Base-by-base conservation (phyloP, 345 rosid species). In the Bretschneidera sinensis region DNA sequence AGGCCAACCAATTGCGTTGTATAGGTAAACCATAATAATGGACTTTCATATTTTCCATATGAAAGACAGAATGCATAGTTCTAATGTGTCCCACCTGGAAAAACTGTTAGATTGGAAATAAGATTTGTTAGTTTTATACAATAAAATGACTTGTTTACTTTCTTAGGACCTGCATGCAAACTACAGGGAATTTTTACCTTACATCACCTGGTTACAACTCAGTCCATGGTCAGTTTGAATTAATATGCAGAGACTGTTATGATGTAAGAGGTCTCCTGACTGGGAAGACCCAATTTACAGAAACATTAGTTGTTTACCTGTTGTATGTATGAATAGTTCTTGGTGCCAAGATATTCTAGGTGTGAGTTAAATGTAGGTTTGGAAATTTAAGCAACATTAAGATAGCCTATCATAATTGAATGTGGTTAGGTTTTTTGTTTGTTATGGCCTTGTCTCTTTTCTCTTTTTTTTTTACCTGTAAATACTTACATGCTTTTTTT, bases 1-100 rank as follows among this genome's bases (percentile, higher is more conserved):
- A 21, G 98, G 90, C 69, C 98, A 85, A 61, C 94, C 97, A 8
- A 92, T 92, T 74, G 98, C 98, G 50, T 71, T 92, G 74, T 81
- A 89, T 73, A 92, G 97, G 98, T 92, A 85, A 77, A 57, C 16
- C 39, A 34, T 43, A 34, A 54, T 43, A 54, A 20, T 69, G 45
- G 31, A 55, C 39, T 65, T 21, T 5, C 16, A 51, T 21, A 21
- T 59, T 62, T n/a, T 39, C 45, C 16, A 39, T 39, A 28, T 28
- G 3, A 28, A 28, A 28, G 8, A 28, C 5, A 28, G 33, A 2
- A 28, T 28, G 33, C 33, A 28, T 28, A 28, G 3, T 8, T 28
- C 3, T 28, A 8, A 28, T 28, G 33, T 3, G 8, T 2, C 8
- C 8, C 35, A 4, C 35, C 9, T 9, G 9, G 4, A 9, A 31